These are phyloP conservation scores for Aspergillus pseudotamarii DNA, from an alignment of 2,329 filamentous ascomycete genomes.

Conservation along the genomic window DNA sequence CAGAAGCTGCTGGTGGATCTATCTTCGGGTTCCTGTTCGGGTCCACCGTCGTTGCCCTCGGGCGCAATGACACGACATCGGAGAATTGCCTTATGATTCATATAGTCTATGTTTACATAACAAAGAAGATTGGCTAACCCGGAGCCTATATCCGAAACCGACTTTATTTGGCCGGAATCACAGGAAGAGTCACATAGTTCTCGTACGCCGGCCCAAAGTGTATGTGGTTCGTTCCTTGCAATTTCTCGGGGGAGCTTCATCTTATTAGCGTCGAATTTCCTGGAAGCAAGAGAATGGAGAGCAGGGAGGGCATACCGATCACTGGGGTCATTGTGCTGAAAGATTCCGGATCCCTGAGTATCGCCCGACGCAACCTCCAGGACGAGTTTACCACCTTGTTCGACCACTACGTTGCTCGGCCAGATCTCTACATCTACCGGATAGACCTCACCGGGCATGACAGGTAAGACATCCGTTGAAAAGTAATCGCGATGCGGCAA, in stretches of 20 bases:
- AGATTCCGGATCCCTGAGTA: conserved; percentile 56
- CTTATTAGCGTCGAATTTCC: conserved; percentile 4
- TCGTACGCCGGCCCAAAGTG: conserved; percentile 48
- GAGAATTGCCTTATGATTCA: neutral
- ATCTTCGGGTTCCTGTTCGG: neutral
- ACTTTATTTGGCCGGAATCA: conserved; percentile 41
- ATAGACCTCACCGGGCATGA: conserved; percentile 55
- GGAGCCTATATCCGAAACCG: neutral
- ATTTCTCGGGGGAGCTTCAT: conserved; percentile 44
- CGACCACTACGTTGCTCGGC: conserved; percentile 42
- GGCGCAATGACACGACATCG: neutral
- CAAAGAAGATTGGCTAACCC: neutral
- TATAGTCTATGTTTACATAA: neutral
- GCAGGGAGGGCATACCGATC: conserved; percentile 30
- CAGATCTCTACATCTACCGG: conserved; percentile 51
- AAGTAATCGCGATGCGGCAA: conserved; percentile 56
- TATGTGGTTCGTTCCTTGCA: conserved; percentile 53
- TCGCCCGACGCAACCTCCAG: conserved; percentile 46
- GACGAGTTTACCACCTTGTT: conserved; percentile 34
- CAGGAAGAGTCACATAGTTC: conserved; percentile 54
- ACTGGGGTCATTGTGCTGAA: conserved; percentile 48
- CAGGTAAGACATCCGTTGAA: conserved; percentile 50
- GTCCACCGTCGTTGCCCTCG: neutral
- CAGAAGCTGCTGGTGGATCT: neutral
- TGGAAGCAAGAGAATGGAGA: neutral